Conservation (phyloP, 208 protist genomes). For the Trypanosoma scelopori region DNA sequence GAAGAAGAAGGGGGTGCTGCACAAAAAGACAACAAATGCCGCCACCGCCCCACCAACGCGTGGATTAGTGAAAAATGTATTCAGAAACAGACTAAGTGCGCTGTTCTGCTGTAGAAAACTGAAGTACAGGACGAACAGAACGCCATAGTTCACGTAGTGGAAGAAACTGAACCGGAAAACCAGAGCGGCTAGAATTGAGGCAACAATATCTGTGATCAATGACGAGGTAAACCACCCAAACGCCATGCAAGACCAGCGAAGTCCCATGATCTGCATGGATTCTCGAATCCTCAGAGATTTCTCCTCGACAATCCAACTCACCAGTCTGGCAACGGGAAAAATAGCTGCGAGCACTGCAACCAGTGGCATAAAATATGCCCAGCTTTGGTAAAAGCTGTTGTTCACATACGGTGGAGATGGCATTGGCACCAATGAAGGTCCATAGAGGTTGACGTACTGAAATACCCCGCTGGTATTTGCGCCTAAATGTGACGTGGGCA, state of each 20-base stretch:
- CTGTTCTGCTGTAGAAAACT: slow-evolving; percentile 73
- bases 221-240: slow-evolving; percentile 68
- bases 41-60: slow-evolving; percentile 61
- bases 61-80: slow-evolving; percentile 76
- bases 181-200: slow-evolving; percentile 51
- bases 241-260: slow-evolving; percentile 68
- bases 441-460: slow-evolving; percentile 38
- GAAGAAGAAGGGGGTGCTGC: slow-evolving; percentile 60
- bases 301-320: slow-evolving; percentile 74
- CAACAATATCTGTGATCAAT: slow-evolving; percentile 56
- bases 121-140: slow-evolving; percentile 77
- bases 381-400: slow-evolving; percentile 58
- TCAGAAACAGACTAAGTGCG: slow-evolving; percentile 68
- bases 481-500: slow-evolving; percentile 2
- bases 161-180: slow-evolving; percentile 69
- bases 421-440: slow-evolving; percentile 52
- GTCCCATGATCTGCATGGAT: slow-evolving; percentile 89
- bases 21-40: slow-evolving; percentile 70
- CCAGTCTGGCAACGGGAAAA: slow-evolving; percentile 66
- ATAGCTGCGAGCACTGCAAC: slow-evolving; percentile 66
- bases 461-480: slow-evolving; percentile 32
- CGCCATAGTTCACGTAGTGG: slow-evolving; percentile 43
- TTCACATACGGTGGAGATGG: slow-evolving; percentile 41
- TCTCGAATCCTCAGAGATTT: slow-evolving; percentile 77
- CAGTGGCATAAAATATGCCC: slow-evolving; percentile 79